Conservation (phyloP, 352 stramenopile species). For the Salisapilia sapeloensis region DNA sequence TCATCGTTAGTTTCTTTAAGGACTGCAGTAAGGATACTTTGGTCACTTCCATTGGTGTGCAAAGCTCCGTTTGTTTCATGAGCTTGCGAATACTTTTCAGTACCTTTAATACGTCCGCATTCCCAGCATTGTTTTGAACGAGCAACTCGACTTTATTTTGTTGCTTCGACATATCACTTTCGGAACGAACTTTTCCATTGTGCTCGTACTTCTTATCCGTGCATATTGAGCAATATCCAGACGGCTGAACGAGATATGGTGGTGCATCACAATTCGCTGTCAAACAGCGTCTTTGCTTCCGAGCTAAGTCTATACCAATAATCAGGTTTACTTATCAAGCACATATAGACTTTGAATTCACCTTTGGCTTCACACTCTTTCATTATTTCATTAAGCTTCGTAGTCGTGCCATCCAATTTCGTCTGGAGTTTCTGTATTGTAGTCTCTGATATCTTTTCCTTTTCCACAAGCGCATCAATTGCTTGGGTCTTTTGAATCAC, state of each 20-base stretch:
- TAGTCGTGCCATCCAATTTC: too few species aligned
- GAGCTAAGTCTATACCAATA: constrained; percentile 16
- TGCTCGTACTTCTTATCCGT: constrained; percentile 11
- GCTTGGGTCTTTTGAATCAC: too few species aligned
- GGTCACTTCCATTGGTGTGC: too few species aligned
- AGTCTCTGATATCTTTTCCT: too few species aligned
- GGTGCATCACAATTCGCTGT: constrained; percentile 51
- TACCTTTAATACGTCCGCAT: constrained; percentile 20
- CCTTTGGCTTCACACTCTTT: too few species aligned
- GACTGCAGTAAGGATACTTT: too few species aligned
- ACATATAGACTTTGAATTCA: too few species aligned
- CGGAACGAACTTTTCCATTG: too few species aligned
- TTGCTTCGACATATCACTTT: constrained; percentile 2
- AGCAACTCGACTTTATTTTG: neutral
- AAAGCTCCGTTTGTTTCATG: too few species aligned
- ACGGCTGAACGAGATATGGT: constrained; percentile 30
- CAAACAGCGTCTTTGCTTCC: constrained; percentile 29
- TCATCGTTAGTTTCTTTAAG: constrained; percentile 24
- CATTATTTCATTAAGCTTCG: too few species aligned
- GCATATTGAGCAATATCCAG: constrained; percentile 47
- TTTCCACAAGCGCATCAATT: too few species aligned
- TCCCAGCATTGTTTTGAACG: constrained; percentile 18
- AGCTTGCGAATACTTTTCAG: constrained; percentile 14
- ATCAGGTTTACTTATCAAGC: constrained; percentile 1
- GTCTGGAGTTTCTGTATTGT: too few species aligned